Conservation (phyloP, 805 yeast genomes). For the Candida boleticola region DNA sequence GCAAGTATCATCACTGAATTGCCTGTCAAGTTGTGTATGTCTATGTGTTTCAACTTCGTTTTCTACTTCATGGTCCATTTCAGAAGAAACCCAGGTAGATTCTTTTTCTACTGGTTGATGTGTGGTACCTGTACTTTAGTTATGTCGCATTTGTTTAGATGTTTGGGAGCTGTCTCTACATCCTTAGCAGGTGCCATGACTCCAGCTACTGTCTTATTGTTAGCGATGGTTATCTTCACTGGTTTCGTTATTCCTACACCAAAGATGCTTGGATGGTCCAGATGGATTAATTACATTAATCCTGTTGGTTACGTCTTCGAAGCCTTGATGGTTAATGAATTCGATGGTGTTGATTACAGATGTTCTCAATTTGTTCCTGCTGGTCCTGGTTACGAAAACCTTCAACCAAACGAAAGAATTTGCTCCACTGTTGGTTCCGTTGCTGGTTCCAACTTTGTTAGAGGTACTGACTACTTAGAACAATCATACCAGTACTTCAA, state of each 20-base stretch:
- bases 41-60: slow-evolving; percentile 28
- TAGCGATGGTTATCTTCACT: slow-evolving; percentile 57
- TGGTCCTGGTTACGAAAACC: slow-evolving; percentile 51
- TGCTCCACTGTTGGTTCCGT: slow-evolving; percentile 62
- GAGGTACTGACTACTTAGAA: slow-evolving; percentile 58
- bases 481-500: slow-evolving; percentile 50
- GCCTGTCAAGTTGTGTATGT: slow-evolving; percentile 52
- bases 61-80: slow-evolving; percentile 51
- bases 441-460: slow-evolving; percentile 51
- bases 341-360: slow-evolving; percentile 51
- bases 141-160: slow-evolving; percentile 42
- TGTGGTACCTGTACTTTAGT: slow-evolving; percentile 30
- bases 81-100: slow-evolving; percentile 34
- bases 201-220: slow-evolving; percentile 43
- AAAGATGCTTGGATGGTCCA: slow-evolving; percentile 63
- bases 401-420: slow-evolving; percentile 38
- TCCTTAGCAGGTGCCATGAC: slow-evolving; percentile 43
- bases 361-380: slow-evolving; percentile 61
- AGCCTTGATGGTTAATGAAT: slow-evolving; percentile 62
- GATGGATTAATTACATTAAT: slow-evolving; percentile 45
- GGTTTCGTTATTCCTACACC: slow-evolving; percentile 44
- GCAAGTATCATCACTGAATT: slow-evolving; percentile 59
- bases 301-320: slow-evolving; percentile 50
- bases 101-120: slow-evolving; percentile 37
- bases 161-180: slow-evolving; percentile 42